These are phyloP conservation scores for Panus rudis DNA, from an alignment of 768 basidiomycete genomes.

Conservation along the genomic window DNA sequence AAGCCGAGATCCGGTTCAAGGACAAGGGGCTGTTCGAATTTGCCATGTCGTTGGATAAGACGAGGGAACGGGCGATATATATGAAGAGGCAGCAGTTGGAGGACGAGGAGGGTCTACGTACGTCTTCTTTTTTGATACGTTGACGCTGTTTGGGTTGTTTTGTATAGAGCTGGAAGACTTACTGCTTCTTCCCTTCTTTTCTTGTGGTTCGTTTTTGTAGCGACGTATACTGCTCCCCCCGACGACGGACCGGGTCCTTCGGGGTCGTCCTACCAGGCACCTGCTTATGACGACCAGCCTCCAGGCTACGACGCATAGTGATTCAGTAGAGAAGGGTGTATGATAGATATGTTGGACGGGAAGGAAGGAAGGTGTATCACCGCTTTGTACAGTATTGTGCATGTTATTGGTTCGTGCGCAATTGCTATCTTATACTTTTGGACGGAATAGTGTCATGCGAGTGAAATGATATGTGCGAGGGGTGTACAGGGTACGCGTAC, in stretches of 20 bases:
- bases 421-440: too few relatives aligned
- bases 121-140: slow-evolving; percentile 22
- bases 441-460: too few relatives aligned
- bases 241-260: background rate
- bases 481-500: background rate
- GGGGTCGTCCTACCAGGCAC: background rate
- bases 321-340: too few relatives aligned
- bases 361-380: too few relatives aligned
- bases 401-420: too few relatives aligned
- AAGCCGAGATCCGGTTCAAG: slow-evolving; percentile 59
- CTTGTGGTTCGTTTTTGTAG: background rate
- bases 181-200: background rate
- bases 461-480: too few relatives aligned
- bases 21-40: slow-evolving; percentile 70
- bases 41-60: slow-evolving; percentile 65
- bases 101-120: slow-evolving; percentile 58
- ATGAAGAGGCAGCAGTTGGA: slow-evolving; percentile 59
- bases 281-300: background rate
- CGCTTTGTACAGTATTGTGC: too few relatives aligned
- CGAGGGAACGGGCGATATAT: slow-evolving; percentile 66
- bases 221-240: slow-evolving; percentile 3
- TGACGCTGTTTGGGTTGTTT: background rate
- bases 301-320: slow-evolving; percentile 5
- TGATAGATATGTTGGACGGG: too few relatives aligned
- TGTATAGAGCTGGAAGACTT: background rate